Evolutionary conservation across 345 rosid genomes (phyloP), one percentile per base, ranked within the genome.

Genomic region (Citrus inodora): DNA sequence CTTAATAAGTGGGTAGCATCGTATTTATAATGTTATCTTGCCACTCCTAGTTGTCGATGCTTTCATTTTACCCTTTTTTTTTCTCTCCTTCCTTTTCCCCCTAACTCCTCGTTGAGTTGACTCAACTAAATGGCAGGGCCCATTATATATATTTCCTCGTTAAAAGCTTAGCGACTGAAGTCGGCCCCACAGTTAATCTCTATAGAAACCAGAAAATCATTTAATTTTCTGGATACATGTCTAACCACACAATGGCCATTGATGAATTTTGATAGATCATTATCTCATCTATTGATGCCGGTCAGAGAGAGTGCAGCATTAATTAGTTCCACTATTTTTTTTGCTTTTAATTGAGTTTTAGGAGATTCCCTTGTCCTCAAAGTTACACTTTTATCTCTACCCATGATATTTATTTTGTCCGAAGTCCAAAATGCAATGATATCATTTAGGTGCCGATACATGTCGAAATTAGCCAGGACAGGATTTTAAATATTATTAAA

Each of bases 241-340:
- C 17, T 46, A 11, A 53, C 58, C 58, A 16, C 17, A 17, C 58
- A 53, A 13, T 46, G 17, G 51, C 51, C 17, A 46, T 46, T 46
- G 17, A 46, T 46, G 17, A 51, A 51, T 51, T 51, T 51, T 51
- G 56, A 16, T 51, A 51, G 48, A 30, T 30, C 67, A 25, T 42
- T 13, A 67, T 73, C 24, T 73, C 73, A 56, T 66, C 68, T 67
- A 61, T 38, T 14, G 67, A 28, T 7, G 76, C 70, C 79, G 76
- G 72, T 24, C 75, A 67, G 4, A 38, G 9, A 70, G 75, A 76
- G 83, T 76, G 83, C 80, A 76, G 80, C 83, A 81, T 76, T 81
- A 81, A 38, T 70, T 81, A 81, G 30, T 64, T 76, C 80, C 80
- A 76, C 80, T 65, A 64, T 58, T 37, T 27, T 70, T 37, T 35